Base-by-base conservation (phyloP, 2,329 filamentous ascomycete genomes). In the Sordariomycetes sp. region DNA sequence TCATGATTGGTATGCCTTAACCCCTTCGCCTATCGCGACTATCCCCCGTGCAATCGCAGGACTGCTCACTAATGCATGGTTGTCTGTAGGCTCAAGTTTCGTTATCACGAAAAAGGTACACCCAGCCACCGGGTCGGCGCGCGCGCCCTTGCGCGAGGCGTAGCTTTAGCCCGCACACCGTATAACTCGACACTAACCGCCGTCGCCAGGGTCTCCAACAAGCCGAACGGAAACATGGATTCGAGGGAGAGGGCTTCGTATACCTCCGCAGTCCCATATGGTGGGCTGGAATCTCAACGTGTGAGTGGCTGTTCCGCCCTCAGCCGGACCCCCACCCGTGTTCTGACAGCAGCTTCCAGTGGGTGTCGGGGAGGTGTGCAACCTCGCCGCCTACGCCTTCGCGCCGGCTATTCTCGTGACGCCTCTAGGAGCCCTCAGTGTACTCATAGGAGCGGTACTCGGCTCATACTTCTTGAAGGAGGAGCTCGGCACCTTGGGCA, bases 371-470 rank as follows among this genome's bases (percentile, higher is more conserved):
- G 94, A 99, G 74, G 76, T 96, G 59, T 95, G 90, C 74, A 99
- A 99, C 72, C 99, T 99, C 69, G 91, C 91, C 55, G 94, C 94
- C 61, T 99, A 99, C 69, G 94, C 94, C 8, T 99, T 97, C 72
- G 94, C 94, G 62, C 94, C 94, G 48, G 95, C 94, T n/a, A 99
- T 99, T 71, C 80, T 99, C 56, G 94, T 99, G 48, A 99, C 94
- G 5, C 94, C 94, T 28, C 77, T 99, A 25, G 94, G 94, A 60
- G 94, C 94, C 58, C 79, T 99, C 61, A 94, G 89, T 67, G 95
- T 99, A 59, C 77, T 99, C 62, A 96, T 99, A 66, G 94, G 90
- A 62, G 91, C 94, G 22, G 90, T 99, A 34, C 74, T 99, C 59
- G 92, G 94, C 55, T 91, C 94, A 61, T 97, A 99, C 71, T 95